phyloP scores from a whole-genome alignment of 1,284 basidiomycete genomes.

The Puccinia horiana region DNA sequence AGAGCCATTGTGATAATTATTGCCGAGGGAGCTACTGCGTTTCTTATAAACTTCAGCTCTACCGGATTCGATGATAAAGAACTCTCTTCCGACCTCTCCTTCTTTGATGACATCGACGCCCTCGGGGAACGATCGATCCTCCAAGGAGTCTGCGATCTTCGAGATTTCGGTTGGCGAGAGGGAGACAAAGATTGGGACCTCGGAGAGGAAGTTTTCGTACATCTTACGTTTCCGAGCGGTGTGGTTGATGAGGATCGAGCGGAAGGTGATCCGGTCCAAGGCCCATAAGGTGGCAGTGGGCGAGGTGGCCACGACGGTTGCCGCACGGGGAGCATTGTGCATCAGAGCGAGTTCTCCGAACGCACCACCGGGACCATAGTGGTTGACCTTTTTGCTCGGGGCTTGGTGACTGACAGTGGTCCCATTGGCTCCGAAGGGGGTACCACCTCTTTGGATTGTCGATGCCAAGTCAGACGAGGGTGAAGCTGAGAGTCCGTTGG shows the following conservation, averaged over 20 bases:
- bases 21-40: slow-evolving; percentile 49
- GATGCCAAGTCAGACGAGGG: slow-evolving; percentile 12
- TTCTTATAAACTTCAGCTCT: slow-evolving; percentile 82
- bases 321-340: slow-evolving; percentile 94
- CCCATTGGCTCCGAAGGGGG: background rate
- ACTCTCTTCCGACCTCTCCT: slow-evolving; percentile 92
- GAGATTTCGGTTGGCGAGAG: slow-evolving; percentile 84
- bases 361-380: slow-evolving; percentile 79
- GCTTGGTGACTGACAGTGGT: slow-evolving; percentile 47
- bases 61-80: slow-evolving; percentile 95
- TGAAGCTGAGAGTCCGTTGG: slow-evolving; percentile 32
- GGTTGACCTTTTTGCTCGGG: slow-evolving; percentile 75
- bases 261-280: slow-evolving; percentile 94
- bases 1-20: slow-evolving; percentile 61
- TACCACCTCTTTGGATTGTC: background rate
- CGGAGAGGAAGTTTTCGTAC: slow-evolving; percentile 91
- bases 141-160: slow-evolving; percentile 94
- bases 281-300: slow-evolving; percentile 82
- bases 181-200: slow-evolving; percentile 83
- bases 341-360: slow-evolving; percentile 97
- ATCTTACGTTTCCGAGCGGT: slow-evolving; percentile 84
- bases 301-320: slow-evolving; percentile 83
- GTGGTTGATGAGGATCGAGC: slow-evolving; percentile 81
- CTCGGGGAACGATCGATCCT: slow-evolving; percentile 76
- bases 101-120: slow-evolving; percentile 84